These are phyloP conservation scores for Melaleuca alternifolia DNA, from an alignment of 345 rosid species.

Conservation along the genomic window DNA sequence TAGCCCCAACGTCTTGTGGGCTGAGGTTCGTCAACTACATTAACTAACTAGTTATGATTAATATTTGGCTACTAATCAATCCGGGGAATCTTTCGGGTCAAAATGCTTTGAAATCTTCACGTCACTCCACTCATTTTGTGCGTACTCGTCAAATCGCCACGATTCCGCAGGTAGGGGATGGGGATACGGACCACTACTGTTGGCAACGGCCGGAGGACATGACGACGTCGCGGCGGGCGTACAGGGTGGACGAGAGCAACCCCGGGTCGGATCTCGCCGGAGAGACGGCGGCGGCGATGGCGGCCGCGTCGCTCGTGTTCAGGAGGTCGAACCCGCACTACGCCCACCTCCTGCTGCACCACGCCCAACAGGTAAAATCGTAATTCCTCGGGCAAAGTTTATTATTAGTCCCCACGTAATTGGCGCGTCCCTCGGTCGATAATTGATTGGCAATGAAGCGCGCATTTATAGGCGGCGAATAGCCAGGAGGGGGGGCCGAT, in stretches of 20 bases:
- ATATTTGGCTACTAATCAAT: background rate
- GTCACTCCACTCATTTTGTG: background rate
- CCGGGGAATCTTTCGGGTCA: background rate
- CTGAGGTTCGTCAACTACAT: constrained; percentile 32
- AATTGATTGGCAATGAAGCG: background rate
- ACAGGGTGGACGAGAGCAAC: constrained; percentile 66
- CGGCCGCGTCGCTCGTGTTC: constrained; percentile 86
- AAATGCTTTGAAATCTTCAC: background rate
- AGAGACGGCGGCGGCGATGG: constrained; percentile 94
- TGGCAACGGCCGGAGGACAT: constrained; percentile 99
- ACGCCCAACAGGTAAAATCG: constrained; percentile 62
- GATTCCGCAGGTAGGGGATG: constrained; percentile 60
- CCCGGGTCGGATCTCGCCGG: constrained; percentile 95
- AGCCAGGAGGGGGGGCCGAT: background rate
- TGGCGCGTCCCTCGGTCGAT: background rate
- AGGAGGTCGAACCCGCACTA: constrained; percentile 63
- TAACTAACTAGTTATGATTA: background rate
- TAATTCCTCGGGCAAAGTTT: background rate
- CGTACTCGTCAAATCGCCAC: background rate
- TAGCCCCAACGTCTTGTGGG: constrained; percentile 78
- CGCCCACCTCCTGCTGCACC: constrained; percentile 83
- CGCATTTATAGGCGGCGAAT: background rate
- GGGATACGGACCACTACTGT: constrained; percentile 90
- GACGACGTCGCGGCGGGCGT: constrained; percentile 90
- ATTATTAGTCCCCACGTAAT: background rate